These are phyloP conservation scores for Panicum hallii DNA, from an alignment of 202 grass and related monocot genomes.

Conservation along the genomic window DNA sequence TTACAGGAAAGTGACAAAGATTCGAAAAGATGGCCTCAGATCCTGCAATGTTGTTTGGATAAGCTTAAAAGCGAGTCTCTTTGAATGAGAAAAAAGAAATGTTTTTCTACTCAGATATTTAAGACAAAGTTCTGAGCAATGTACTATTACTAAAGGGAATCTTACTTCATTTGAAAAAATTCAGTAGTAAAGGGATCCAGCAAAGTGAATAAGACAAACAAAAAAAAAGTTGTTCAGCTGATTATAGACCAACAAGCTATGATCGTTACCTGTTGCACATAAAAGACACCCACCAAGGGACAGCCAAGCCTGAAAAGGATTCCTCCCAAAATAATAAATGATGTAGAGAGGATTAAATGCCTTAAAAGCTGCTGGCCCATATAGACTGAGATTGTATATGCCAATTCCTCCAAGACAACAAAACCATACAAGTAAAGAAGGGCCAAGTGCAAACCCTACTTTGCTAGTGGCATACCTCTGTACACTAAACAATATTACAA, in stretches of 20 bases:
- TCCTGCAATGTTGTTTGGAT: conserved; percentile 63
- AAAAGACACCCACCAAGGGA: conserved; percentile 90
- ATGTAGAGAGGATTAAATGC: conserved; percentile 93
- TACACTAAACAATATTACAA: conserved; percentile 84
- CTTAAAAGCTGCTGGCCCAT: conserved; percentile 69
- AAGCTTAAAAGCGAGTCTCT: conserved; percentile 29
- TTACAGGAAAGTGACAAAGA: conserved; percentile 95
- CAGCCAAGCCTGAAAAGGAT: conserved; percentile 83
- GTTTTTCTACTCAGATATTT: conserved; percentile 13
- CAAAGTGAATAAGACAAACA: conserved; percentile 33
- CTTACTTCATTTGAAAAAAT: conserved; percentile 31
- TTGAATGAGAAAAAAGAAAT: conserved; percentile 8
- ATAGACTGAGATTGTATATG: conserved; percentile 86
- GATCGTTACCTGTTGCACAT: conserved; percentile 78
- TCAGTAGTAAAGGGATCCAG: not conserved
- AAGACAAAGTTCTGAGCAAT: conserved; percentile 34
- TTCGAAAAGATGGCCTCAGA: conserved; percentile 96
- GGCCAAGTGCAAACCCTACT: conserved; percentile 88
- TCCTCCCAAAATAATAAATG: conserved; percentile 86
- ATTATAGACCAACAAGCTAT: conserved; percentile 20
- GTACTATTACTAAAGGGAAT: not conserved
- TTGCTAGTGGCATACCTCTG: conserved; percentile 96
- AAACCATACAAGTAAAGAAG: conserved; percentile 97
- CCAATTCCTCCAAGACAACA: conserved; percentile 85
- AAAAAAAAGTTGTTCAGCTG: conserved; percentile 31